Base-by-base conservation (phyloP, 2,329 filamentous ascomycete genomes). In the Xylaria arbuscula region DNA sequence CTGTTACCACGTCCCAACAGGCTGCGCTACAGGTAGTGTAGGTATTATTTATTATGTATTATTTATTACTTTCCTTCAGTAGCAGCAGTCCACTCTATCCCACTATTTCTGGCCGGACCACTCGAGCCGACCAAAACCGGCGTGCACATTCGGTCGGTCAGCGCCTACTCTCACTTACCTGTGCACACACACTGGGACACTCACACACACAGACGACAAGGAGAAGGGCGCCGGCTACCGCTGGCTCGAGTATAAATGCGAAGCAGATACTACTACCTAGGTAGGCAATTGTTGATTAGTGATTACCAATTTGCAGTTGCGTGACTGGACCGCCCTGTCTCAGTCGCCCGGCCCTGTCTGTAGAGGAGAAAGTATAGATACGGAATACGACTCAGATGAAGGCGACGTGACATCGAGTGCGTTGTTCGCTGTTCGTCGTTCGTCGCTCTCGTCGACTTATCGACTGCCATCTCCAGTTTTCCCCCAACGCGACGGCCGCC, bases 401-500 rank as follows among this genome's bases (percentile, higher is more conserved):
- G 13, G 17, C 19, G 22, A 45, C 32, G 54, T 64, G 48, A 54
- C 28, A 58, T 64, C 62, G 42, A 64, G 54, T 38, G 11, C 42
- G 50, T 22, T 54, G 36, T 22, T n/a, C n/a, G n/a, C n/a, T 17
- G 40, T 11, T 15, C 40, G 40, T 15, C 38, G 10, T 17, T 34
- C 10, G 38, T 57, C 32, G 54, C 55, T 60, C 47, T 38, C 48
- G 47, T 59, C 32, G 50, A 57, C 54, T 47, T 17, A 17, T 17
- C 17, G 15, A 45, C 40, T 17, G 17, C 15, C 45, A 70, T 70
- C 71, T 64, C 71, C 66, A 72, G 66, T 73, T 72, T 73, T 71
- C 59, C 59, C 62, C 66, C 62, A 64, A 47, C 53, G 60, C 71
- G 68, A 72, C 72, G 72, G 68, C 72, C 72, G 72, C 28, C 67